Base-by-base conservation (phyloP, 83 land plant species). In the Isoetes engelmannii region DNA sequence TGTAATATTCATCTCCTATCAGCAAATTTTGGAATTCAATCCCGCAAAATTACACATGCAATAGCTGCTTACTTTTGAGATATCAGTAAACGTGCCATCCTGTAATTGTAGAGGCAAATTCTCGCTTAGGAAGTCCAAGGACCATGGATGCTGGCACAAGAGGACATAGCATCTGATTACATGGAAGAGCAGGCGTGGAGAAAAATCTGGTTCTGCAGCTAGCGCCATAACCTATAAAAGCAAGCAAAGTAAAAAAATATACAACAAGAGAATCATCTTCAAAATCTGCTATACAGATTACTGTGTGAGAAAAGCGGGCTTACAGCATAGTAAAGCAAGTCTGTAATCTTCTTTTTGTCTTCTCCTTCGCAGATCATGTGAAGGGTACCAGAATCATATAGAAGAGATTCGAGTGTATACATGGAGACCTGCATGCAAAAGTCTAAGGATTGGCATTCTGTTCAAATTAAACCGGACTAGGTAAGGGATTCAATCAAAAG, bases 141-240 rank as follows among this genome's bases (percentile, higher is more conserved):
- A 81, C 86, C 76, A 67, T 8, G 63, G 48, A 70, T 81, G 62
- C 45, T 71, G 68, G 57, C 82, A 84, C 7, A 78, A 74, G 13
- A 84, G 68, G 37, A 71, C 61, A 54, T 78, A 81, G 69, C 82
- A 78, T 60, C 84, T 73, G 64, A 84, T 71, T 46, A 78, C 66
- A 66, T 81, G 86, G 60, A 78, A 84, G 20, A 84, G 73, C 7
- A 78, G 75, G 45, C 86, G 82, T n/a, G 84, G 86, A 67, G 86
- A 78, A 47, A 75, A 61, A n/a, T 75, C 84, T 73, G 78, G 79
- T 8, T 66, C 69, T 10, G 64, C 76, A 5, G 76, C 74, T 7
- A 81, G 63, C 13, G 70, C 48, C 49, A 46, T 44, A 18, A 81
- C 82, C 84, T 84, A 7, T 47, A 46, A 67, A 7, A 51, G 12